Evolutionary conservation across 129 eudicot genomes (phyloP), one percentile per base, ranked within the genome.

Genomic region (Cynara cardunculus): DNA sequence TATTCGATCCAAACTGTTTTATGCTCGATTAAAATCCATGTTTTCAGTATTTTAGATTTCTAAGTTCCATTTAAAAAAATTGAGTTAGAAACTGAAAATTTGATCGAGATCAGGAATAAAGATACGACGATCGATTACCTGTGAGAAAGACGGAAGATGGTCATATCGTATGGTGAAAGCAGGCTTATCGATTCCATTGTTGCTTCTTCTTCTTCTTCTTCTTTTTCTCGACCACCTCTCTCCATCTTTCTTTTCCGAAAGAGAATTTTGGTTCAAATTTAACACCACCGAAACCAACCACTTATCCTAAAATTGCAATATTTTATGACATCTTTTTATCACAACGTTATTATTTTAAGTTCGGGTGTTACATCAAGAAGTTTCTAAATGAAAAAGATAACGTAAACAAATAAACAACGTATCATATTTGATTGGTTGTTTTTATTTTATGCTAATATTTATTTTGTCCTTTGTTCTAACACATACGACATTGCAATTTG

Each of bases 111-210:
- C 65, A 56, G 2, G 8, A 64, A 22, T 64, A 64, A 64, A 22
- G 27, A 64, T 64, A 61, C 1, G 9, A 64, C 22, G 28, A 64
- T 64, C 6, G 5, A 64, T 64, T 11, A 81, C 84, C 84, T 81
- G 25, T 73, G 79, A 39, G 79, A 81, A 67, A 81, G 74, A 65
- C 41, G 11, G 65, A 81, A 81, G 1, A 31, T 75, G 25, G 66
- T 80, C 81, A 82, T 37, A 24, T 75, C 53, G 77, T 82, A 82
- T 32, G 85, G 77, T 46, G 75, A 5, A 71, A 83, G 56, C 0
- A 34, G 8, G 30, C 79, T 75, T 11, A 78, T 25, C 7, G 44
- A 12, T 73, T 61, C 74, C 67, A 25, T 53, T 16, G 30, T 26
- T 34, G 59, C 19, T 13, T 46, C 59, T 16, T 46, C 59, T 2